Percentiles rank a stretch among this genome's conserved stretches.
Evolutionary conservation across 2,329 filamentous ascomycete species (phyloP).

Genomic region (Alternaria postmessia): DNA sequence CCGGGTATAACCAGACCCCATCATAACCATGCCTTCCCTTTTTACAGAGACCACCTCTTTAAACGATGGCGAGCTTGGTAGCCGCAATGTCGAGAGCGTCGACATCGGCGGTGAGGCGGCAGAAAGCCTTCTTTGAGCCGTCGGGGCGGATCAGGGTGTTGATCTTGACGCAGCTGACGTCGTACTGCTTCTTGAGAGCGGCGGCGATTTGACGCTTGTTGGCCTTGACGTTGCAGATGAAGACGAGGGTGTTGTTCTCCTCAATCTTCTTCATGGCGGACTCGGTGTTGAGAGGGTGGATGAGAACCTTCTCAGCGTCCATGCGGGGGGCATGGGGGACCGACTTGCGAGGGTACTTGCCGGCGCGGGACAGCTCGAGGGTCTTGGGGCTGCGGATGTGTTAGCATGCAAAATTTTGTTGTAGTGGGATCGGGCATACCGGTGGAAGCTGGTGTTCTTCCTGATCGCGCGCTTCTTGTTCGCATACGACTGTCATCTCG

Average conservation of each 20-base stretch:
- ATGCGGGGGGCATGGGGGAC: constrained; percentile 88
- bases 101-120: constrained; percentile 92
- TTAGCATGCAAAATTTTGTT: constrained; percentile 8
- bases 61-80: constrained; percentile 98
- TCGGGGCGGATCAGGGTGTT: constrained; percentile 99
- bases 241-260: constrained; percentile 99
- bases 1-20: constrained; percentile 46
- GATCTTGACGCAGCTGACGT: constrained; percentile 98
- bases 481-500: constrained; percentile 67
- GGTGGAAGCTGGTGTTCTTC: constrained; percentile 93
- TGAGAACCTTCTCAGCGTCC: constrained; percentile 96
- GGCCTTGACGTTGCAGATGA: constrained; percentile 88
- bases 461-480: constrained; percentile 95
- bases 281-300: constrained; percentile 99
- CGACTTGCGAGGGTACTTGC: constrained; percentile 97
- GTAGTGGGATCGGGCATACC: constrained; percentile 39
- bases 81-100: constrained; percentile 99
- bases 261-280: constrained; percentile 99
- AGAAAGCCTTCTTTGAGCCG: constrained; percentile 98
- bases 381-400: constrained; percentile 75
- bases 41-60: constrained; percentile 58
- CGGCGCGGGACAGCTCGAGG: constrained; percentile 84
- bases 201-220: constrained; percentile 99
- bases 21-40: constrained; percentile 34
- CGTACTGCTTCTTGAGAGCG: constrained; percentile 98